These are phyloP conservation scores for Aegilops umbellulata DNA, from an alignment of 176 grass and related monocot species.

Conservation along the genomic window DNA sequence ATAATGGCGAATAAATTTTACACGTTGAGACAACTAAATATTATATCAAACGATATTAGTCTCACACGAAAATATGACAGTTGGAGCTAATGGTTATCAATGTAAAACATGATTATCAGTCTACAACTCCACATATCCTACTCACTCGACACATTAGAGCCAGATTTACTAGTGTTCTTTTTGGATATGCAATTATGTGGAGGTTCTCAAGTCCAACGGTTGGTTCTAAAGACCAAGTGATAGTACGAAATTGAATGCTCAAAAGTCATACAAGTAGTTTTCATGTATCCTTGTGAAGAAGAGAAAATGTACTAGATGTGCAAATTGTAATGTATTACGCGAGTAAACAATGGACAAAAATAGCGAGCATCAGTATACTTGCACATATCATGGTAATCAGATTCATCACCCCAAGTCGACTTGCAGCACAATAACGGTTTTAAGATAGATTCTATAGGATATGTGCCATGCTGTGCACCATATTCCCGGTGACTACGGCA, in stretches of 20 bases:
- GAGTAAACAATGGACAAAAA: background rate
- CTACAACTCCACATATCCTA: background rate
- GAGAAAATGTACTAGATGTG: background rate
- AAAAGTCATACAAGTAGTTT: background rate
- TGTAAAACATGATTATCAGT: background rate
- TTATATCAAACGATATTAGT: background rate
- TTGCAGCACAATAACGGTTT: background rate
- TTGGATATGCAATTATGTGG: background rate
- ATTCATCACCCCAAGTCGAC: background rate
- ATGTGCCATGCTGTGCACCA: background rate
- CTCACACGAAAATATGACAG: background rate
- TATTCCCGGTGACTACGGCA: background rate
- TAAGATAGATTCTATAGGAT: background rate
- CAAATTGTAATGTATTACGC: background rate
- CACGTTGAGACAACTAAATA: background rate
- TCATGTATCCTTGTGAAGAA: constrained; percentile 4
- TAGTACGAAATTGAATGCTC: background rate
- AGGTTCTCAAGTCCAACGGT: background rate
- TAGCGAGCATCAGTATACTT: background rate
- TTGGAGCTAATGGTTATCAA: background rate
- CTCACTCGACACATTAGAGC: background rate
- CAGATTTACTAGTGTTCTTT: background rate
- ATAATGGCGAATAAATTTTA: background rate
- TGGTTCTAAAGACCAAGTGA: background rate
- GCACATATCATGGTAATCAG: background rate